These are phyloP conservation scores for Alloteropsis angusta DNA, from an alignment of 202 grass and related monocot species.

Conservation along the genomic window DNA sequence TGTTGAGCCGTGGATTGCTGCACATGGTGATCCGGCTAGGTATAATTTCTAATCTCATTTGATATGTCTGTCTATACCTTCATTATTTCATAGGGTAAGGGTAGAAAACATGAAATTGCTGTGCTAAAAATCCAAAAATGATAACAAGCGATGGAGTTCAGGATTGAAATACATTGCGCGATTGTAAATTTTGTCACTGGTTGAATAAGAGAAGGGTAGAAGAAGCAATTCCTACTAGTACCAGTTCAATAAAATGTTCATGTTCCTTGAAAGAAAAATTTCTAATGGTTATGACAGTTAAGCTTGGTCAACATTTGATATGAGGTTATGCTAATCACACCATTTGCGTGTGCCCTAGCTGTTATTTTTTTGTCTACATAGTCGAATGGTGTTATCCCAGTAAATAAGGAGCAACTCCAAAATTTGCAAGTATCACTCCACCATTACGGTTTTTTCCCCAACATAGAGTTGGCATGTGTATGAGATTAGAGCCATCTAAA, in stretches of 20 bases:
- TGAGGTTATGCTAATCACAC: not conserved
- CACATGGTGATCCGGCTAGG: slow-evolving; percentile 83
- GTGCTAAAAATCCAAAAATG: not conserved
- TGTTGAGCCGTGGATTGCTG: slow-evolving; percentile 81
- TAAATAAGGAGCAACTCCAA: not conserved
- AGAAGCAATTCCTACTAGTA: no score
- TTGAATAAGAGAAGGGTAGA: no score
- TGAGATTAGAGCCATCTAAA: not conserved
- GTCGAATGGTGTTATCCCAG: not conserved
- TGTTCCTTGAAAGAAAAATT: not conserved
- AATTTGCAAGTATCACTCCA: not conserved
- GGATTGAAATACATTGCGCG: not conserved
- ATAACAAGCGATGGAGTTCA: not conserved
- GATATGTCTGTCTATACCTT: not conserved
- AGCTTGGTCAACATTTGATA: not conserved
- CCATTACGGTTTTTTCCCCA: not conserved
- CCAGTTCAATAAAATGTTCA: not conserved
- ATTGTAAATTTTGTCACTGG: not conserved
- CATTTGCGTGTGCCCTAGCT: slow-evolving; percentile 3
- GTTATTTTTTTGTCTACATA: not conserved
- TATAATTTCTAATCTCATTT: slow-evolving; percentile 2
- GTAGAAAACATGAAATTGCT: not conserved
- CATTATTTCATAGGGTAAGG: not conserved
- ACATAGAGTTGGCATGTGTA: not conserved
- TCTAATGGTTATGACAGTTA: not conserved